phyloP scores from a whole-genome alignment of 495 filamentous ascomycete species.

The Penicillium ochrochloron region DNA sequence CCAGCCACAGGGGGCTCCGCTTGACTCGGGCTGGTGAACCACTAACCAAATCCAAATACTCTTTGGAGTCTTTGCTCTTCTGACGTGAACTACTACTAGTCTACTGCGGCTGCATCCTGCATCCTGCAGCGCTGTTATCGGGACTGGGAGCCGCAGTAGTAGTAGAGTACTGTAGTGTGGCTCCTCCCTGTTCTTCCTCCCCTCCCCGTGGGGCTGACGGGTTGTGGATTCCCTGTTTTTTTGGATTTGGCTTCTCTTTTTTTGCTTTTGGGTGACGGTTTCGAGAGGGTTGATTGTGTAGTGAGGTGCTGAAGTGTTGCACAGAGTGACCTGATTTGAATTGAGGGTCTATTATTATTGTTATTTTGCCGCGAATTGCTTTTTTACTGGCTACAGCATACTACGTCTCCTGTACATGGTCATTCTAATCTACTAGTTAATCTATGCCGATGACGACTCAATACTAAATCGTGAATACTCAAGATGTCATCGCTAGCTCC shows the following conservation, averaged over 20 bases:
- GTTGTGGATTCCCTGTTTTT: slow-evolving; percentile 7
- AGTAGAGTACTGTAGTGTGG: background rate
- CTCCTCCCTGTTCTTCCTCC: background rate
- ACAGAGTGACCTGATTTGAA: background rate
- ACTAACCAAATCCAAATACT: background rate
- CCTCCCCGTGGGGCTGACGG: slow-evolving; percentile 5
- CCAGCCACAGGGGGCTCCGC: slow-evolving; percentile 6
- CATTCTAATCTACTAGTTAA: no score
- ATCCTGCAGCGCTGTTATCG: background rate
- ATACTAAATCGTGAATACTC: background rate
- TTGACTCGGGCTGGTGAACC: background rate
- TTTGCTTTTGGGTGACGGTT: background rate
- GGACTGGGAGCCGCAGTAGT: background rate
- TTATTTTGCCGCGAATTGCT: background rate
- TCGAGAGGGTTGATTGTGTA: background rate
- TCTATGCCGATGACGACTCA: background rate
- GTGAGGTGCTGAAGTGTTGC: background rate
- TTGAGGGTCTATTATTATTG: background rate
- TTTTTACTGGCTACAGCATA: background rate
- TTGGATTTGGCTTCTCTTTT: no score
- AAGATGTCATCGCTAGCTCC: background rate
- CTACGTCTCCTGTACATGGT: no score
- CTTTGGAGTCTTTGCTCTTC: background rate
- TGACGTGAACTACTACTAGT: slow-evolving; percentile 7
- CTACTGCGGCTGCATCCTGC: background rate